Percentiles rank a stretch among this genome's conserved stretches.
Conservation (phyloP, 352 stramenopile genomes). For the Phytophthora cactorum region DNA sequence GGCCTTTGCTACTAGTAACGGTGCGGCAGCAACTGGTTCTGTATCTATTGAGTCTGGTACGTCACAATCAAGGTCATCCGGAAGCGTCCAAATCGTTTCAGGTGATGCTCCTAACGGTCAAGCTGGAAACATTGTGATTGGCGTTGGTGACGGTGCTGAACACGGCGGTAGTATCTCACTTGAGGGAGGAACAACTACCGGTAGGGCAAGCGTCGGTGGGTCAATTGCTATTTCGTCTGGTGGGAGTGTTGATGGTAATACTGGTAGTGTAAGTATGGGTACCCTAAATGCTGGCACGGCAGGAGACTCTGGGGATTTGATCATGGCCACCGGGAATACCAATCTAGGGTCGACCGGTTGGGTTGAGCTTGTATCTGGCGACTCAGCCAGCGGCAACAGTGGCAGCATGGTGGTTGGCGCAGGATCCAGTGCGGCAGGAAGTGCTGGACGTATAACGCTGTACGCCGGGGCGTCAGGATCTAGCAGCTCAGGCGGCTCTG, state of each 20-base stretch:
- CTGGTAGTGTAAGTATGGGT: constrained; percentile 24
- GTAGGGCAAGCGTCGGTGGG: constrained; percentile 20
- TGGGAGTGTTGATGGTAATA: constrained; percentile 18
- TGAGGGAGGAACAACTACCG: constrained; percentile 26
- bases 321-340: constrained; percentile 19
- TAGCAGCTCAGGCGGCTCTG: constrained; percentile 21
- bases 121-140: constrained; percentile 35
- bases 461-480: constrained; percentile 17
- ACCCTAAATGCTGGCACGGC: constrained; percentile 10
- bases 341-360: constrained; percentile 19
- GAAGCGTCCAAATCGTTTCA: constrained; percentile 32
- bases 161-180: constrained; percentile 34
- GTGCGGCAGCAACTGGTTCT: constrained; percentile 22
- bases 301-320: constrained; percentile 23
- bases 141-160: constrained; percentile 27
- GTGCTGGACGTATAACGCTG: constrained; percentile 26
- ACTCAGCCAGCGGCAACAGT: constrained; percentile 14
- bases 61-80: constrained; percentile 24
- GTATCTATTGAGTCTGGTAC: constrained; percentile 32
- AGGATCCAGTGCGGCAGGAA: constrained; percentile 21
- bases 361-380: constrained; percentile 21
- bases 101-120: constrained; percentile 31
- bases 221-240: constrained; percentile 31
- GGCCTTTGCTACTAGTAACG: constrained; percentile 22
- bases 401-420: constrained; percentile 20